Evolutionary conservation across 352 stramenopile species (phyloP), one percentile per base, ranked within the genome.

Genomic region (Peronospora destructor): DNA sequence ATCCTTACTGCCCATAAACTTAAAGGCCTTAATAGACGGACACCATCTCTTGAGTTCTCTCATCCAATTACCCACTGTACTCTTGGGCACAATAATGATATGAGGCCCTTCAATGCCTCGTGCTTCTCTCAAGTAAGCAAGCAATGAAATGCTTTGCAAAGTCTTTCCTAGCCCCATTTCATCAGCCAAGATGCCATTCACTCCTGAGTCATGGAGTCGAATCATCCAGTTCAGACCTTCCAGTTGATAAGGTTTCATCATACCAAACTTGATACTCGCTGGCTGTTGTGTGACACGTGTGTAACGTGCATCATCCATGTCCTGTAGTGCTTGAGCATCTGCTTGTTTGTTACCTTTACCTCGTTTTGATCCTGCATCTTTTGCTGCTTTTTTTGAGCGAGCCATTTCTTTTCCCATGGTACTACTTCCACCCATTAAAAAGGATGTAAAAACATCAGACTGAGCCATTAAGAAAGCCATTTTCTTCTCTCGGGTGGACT

Each of bases 61-160:
- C 90, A 98, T 95, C 97, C 97, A 99, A 68, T 99, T 99, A 33
- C 94, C 93, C 8, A 99, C 84, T 17, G 97, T 99, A 4, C 96
- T 98, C 44, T 98, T 95, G 2, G 97, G 97, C 6, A 98, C 96
- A 32, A 98, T 96, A 46, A 99, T 94, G n/a, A 99, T 87, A 66
- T 98, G 97, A 4, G 96, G 96, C 3, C 96, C 96, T 56, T 95
- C 85, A 4, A 98, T 96, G 26, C 73, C 81, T 21, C 85, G 67
- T 28, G 85, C 95, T 49, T 97, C 95, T n/a, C 91, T 82, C 32
- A 99, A 75, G 61, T 98, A 97, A 29, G 94, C 95, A 23, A 99
- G 79, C 34, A 98, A 67, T 14, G 89, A 98, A 57, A 99, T 99
- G 29, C 84, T 98, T 76, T 99, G 96, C 17, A 99, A 76, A 4